phyloP scores from a whole-genome alignment of 257 asterid genomes.

The Solanum rostratum region DNA sequence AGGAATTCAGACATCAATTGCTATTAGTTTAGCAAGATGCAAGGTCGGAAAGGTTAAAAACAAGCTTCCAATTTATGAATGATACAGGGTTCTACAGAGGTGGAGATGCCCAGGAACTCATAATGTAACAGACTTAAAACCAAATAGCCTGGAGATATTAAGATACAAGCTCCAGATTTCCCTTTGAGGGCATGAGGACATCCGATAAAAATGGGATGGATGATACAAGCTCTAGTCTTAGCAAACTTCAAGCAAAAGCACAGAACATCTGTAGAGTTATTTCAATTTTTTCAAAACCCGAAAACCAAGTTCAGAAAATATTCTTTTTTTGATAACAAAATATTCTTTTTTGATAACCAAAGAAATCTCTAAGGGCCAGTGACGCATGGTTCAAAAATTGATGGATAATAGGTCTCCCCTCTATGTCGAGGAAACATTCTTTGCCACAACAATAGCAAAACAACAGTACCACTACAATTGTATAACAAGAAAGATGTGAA shows the following conservation, averaged over 20 bases:
- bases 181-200: not conserved
- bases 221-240: not conserved
- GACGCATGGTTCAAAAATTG: not conserved
- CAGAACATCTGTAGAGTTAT: not conserved
- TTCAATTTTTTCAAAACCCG: not conserved
- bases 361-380: not conserved
- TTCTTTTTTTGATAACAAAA: not conserved
- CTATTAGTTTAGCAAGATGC: not conserved
- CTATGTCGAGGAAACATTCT: not conserved
- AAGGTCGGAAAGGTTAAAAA: not conserved
- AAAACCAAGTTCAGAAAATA: not conserved
- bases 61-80: not conserved
- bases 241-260: not conserved
- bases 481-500: not conserved
- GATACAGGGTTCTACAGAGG: not conserved
- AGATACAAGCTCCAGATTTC: not conserved
- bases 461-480: not conserved
- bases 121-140: not conserved
- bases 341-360: not conserved
- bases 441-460: not conserved
- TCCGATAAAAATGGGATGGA: not conserved
- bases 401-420: not conserved
- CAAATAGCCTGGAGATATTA: not conserved
- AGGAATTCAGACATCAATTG: not conserved
- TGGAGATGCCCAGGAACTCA: not conserved